These are phyloP conservation scores for Saccharomycopsis malanga DNA, from an alignment of 805 yeast genomes.

Conservation along the genomic window DNA sequence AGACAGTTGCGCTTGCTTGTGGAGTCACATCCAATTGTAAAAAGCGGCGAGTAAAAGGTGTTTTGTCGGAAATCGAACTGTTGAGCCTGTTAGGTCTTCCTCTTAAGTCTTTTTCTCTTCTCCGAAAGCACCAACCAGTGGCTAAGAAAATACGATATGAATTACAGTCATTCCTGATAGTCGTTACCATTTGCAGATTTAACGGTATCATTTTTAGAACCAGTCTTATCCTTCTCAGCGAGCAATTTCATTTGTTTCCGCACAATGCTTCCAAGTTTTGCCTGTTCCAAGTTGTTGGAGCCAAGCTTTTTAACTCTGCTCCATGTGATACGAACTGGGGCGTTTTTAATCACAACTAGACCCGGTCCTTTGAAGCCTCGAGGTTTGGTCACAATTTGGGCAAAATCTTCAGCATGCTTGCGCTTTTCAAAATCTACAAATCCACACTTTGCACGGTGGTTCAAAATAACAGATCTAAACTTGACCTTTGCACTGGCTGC, in stretches of 20 bases:
- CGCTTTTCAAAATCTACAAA: conserved; percentile 48
- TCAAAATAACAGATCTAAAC: conserved; percentile 41
- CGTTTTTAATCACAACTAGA: conserved; percentile 29
- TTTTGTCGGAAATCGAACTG: too few species aligned
- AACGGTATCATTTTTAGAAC: too few species aligned
- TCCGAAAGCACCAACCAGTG: too few species aligned
- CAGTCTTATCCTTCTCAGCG: conserved; percentile 32
- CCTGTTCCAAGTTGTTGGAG: conserved; percentile 36
- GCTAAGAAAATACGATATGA: too few species aligned
- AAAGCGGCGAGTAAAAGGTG: too few species aligned
- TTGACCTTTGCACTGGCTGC: conserved; percentile 12
- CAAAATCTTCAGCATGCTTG: conserved; percentile 43
- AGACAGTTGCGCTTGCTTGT: too few species aligned
- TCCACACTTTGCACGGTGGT: conserved; percentile 58
- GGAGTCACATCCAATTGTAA: too few species aligned
- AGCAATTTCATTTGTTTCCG: conserved; percentile 46
- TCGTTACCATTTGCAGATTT: too few species aligned
- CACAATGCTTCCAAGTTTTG: conserved; percentile 44
- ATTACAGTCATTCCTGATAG: too few species aligned
- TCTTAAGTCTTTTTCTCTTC: too few species aligned
- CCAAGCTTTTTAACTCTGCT: conserved; percentile 42
- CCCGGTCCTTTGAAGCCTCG: conserved; percentile 27
- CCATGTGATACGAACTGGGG: conserved; percentile 51
- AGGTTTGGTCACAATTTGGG: conserved; percentile 24
- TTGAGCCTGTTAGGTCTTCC: too few species aligned